A percentile compares a stretch with the other conserved stretches of the same genome.
phyloP scores from a whole-genome alignment of 2,329 filamentous ascomycete species.

The Stagonosporopsis rhizophila region DNA sequence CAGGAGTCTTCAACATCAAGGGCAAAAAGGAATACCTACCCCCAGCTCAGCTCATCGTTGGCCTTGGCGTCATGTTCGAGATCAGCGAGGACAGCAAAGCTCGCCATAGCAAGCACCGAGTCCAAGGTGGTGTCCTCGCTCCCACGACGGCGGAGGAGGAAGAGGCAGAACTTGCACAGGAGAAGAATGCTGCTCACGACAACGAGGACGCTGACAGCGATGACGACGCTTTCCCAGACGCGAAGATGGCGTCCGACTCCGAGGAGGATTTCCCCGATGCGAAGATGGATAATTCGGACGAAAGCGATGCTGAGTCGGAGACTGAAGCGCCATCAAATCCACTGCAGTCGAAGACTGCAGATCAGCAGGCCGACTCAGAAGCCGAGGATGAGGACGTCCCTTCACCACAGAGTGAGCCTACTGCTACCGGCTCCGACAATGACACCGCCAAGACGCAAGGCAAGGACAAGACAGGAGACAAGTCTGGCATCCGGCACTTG shows the following conservation, averaged over 20 bases:
- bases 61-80: slow-evolving; percentile 85
- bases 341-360: slow-evolving; percentile 42
- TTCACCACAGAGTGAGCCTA: slow-evolving; percentile 16
- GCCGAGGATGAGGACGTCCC: slow-evolving; percentile 29
- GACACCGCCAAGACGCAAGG: slow-evolving; percentile 15
- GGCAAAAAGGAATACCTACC: slow-evolving; percentile 92
- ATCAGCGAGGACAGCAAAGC: slow-evolving; percentile 87
- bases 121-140: slow-evolving; percentile 52
- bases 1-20: slow-evolving; percentile 79
- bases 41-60: slow-evolving; percentile 84
- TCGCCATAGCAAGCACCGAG: slow-evolving; percentile 77
- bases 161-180: slow-evolving; percentile 24
- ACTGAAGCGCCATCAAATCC: slow-evolving; percentile 47
- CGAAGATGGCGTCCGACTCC: slow-evolving; percentile 45
- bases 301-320: slow-evolving; percentile 48
- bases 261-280: slow-evolving; percentile 57
- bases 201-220: slow-evolving; percentile 42
- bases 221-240: slow-evolving; percentile 56
- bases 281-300: slow-evolving; percentile 46
- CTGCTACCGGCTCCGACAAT: not conserved
- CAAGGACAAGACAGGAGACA: slow-evolving; percentile 23
- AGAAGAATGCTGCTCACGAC: slow-evolving; percentile 25
- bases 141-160: slow-evolving; percentile 32
- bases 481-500: slow-evolving; percentile 42
- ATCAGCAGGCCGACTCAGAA: slow-evolving; percentile 25